Evolutionary conservation across 192 early-diverging fungal species (phyloP).

Genomic region (Coemansia sp.): DNA sequence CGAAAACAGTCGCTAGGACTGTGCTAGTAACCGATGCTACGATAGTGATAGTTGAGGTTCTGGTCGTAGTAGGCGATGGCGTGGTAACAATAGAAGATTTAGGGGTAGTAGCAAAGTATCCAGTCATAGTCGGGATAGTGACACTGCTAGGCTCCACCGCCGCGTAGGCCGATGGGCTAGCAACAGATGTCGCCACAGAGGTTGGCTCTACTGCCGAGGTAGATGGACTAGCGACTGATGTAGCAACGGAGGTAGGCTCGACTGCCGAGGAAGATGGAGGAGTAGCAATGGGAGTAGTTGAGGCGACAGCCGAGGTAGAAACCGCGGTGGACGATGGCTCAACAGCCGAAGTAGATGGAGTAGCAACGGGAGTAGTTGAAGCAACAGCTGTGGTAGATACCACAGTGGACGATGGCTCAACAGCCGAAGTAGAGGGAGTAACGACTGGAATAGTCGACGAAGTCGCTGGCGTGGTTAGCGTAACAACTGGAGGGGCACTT

Average conservation of each 20-base stretch:
- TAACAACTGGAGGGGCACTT: not conserved
- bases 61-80: not conserved
- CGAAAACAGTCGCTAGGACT: not conserved
- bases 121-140: not conserved
- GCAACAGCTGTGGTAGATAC: not conserved
- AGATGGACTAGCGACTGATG: not conserved
- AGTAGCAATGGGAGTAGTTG: no score
- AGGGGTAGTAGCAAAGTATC: not conserved
- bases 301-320: not conserved
- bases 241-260: not conserved
- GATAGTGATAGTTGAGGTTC: not conserved
- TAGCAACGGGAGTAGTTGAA: not conserved
- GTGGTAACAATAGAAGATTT: not conserved
- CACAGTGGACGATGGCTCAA: not conserved
- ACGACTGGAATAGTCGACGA: not conserved
- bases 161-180: not conserved
- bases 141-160: not conserved
- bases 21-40: not conserved
- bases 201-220: not conserved
- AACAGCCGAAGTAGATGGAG: not conserved
- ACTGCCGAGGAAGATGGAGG: not conserved
- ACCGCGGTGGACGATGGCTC: not conserved
- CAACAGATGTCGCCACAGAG: not conserved
- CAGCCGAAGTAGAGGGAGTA: not conserved
- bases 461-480: not conserved